phyloP scores from a whole-genome alignment of 2,329 filamentous ascomycete species.

The Fusarium graminum region DNA sequence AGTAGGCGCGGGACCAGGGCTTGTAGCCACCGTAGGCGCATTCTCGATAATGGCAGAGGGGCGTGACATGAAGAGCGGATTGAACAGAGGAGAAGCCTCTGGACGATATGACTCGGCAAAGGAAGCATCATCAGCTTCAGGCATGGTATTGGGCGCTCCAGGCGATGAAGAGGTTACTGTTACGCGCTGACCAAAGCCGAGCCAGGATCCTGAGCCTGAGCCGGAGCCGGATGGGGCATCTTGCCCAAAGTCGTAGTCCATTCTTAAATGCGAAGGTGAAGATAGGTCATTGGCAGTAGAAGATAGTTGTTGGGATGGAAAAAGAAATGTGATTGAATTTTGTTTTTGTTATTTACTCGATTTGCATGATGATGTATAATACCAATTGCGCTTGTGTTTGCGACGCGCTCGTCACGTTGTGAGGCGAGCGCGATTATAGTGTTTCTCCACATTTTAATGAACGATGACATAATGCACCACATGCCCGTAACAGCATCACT shows the following conservation, averaged over 20 bases:
- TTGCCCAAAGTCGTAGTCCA: constrained; percentile 41
- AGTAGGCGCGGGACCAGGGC: constrained; percentile 18
- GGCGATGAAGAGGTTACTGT: constrained; percentile 38
- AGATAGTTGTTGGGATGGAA: not conserved
- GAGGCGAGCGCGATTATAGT: constrained; percentile 12
- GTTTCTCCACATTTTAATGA: not conserved
- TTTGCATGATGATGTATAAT: constrained; percentile 25
- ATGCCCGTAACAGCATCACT: too few species aligned
- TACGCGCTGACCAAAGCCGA: constrained; percentile 38
- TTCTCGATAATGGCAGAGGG: constrained; percentile 21
- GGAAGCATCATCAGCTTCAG: constrained; percentile 37
- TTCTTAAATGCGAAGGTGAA: constrained; percentile 11
- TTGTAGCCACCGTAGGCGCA: constrained; percentile 12
- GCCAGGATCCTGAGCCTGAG: constrained; percentile 38
- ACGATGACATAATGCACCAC: constrained; percentile 19
- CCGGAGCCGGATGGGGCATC: constrained; percentile 30
- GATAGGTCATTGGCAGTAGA: not conserved
- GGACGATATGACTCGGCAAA: constrained; percentile 47
- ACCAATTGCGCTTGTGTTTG: constrained; percentile 3
- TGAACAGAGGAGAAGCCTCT: constrained; percentile 45
- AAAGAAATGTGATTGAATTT: constrained; percentile 15
- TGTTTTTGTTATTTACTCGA: constrained; percentile 27
- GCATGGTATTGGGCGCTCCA: constrained; percentile 25
- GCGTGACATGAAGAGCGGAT: constrained; percentile 30
- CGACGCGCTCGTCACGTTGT: constrained; percentile 17